Evolutionary conservation across 2,329 filamentous ascomycete genomes (phyloP).

Genomic region (Elsinoe necatrix): DNA sequence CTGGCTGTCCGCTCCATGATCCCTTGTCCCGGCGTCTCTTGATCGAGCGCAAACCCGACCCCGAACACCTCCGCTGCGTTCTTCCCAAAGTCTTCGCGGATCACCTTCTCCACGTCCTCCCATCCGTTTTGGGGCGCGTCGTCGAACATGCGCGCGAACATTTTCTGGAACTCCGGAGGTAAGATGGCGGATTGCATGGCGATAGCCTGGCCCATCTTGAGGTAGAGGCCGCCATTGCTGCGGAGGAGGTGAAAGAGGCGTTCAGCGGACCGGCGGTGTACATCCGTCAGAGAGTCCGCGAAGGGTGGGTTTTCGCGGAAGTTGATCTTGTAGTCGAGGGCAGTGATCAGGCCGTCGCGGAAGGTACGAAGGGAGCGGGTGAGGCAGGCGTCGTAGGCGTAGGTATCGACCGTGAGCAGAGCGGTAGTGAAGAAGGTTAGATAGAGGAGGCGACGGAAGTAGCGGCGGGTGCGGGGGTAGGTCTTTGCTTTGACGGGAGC

Average conservation of each 20-base stretch:
- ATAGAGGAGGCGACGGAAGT: constrained; percentile 64
- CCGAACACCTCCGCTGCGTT: constrained; percentile 87
- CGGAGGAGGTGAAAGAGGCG: constrained; percentile 72
- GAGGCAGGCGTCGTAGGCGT: constrained; percentile 70
- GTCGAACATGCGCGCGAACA: constrained; percentile 96
- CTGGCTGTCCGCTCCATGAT: constrained; percentile 64
- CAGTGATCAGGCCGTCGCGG: constrained; percentile 66
- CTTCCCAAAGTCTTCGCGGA: constrained; percentile 77
- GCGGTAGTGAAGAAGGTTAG: constrained; percentile 51
- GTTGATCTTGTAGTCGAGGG: constrained; percentile 93
- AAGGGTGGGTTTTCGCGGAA: constrained; percentile 72
- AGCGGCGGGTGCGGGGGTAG: constrained; percentile 63
- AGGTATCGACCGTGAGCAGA: constrained; percentile 60
- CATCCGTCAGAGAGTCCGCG: constrained; percentile 62
- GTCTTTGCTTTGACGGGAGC: constrained; percentile 61
- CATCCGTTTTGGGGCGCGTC: constrained; percentile 91
- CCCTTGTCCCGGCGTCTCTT: constrained; percentile 45
- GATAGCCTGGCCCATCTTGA: constrained; percentile 97
- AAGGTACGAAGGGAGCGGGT: constrained; percentile 77
- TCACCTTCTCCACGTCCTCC: constrained; percentile 75
- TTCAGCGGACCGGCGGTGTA: constrained; percentile 78
- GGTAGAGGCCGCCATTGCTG: constrained; percentile 82
- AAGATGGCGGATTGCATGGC: constrained; percentile 95
- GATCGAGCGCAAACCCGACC: constrained; percentile 62
- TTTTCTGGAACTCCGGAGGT: constrained; percentile 88